These are phyloP conservation scores for Colletotrichum chrysophilum DNA, from an alignment of 2,329 filamentous ascomycete genomes.

Conservation along the genomic window DNA sequence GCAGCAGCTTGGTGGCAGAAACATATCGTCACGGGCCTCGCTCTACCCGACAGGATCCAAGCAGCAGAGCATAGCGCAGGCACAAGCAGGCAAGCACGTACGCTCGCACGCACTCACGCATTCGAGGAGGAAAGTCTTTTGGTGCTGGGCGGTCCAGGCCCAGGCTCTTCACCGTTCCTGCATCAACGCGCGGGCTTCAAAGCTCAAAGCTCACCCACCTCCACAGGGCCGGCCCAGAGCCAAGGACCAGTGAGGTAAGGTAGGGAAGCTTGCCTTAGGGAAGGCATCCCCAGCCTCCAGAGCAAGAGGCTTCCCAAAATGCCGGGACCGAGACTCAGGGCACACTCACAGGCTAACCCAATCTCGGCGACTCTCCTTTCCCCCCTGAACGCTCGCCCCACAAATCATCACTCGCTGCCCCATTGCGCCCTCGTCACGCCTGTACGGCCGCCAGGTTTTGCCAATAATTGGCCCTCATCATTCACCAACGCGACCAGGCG, in stretches of 20 bases:
- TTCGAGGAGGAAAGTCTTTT: neutral
- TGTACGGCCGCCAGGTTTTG: neutral
- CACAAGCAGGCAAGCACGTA: neutral
- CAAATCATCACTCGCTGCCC: neutral
- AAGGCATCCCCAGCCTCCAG: neutral
- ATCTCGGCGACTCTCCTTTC: constrained; percentile 8
- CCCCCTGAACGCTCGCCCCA: constrained; percentile 11
- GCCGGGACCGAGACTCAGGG: constrained; percentile 15
- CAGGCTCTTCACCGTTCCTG: neutral
- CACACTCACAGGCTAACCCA: constrained; percentile 12
- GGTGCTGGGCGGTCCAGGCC: neutral
- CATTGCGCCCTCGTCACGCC: neutral
- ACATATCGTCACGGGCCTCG: neutral
- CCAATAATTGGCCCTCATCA: constrained; percentile 7
- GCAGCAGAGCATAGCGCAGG: neutral
- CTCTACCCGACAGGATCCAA: neutral
- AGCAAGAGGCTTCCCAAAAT: constrained; percentile 11
- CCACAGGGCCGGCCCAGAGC: neutral
- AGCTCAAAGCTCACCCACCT: neutral
- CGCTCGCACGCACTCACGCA: neutral
- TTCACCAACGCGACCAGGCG: neutral
- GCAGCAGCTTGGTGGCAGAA: neutral
- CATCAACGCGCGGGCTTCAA: neutral
- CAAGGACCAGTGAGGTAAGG: neutral
- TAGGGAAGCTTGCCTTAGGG: neutral